Conservation (phyloP, 2,329 filamentous ascomycete species). For the Hypoxylon sp. region DNA sequence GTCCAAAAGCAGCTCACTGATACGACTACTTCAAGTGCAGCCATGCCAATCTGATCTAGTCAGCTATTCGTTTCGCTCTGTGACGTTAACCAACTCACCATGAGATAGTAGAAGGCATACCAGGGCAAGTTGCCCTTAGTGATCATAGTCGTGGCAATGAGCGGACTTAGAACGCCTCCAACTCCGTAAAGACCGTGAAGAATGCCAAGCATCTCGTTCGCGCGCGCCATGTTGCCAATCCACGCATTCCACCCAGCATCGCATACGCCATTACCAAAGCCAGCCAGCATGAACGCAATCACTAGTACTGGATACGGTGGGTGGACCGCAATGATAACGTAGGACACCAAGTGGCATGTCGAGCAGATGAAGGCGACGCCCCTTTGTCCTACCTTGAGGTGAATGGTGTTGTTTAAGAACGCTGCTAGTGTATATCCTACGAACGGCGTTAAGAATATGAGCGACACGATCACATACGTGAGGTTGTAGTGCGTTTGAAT, state of each 20-base stretch:
- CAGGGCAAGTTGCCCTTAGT: constrained; percentile 72
- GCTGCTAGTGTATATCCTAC: constrained; percentile 63
- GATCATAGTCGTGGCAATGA: constrained; percentile 80
- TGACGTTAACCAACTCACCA: constrained; percentile 65
- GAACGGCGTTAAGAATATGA: constrained; percentile 64
- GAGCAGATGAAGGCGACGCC: constrained; percentile 76
- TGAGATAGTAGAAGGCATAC: constrained; percentile 82
- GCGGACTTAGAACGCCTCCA: constrained; percentile 77
- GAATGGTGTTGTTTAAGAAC: constrained; percentile 61
- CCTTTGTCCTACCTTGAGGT: constrained; percentile 69
- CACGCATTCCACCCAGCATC: constrained; percentile 70
- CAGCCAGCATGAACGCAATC: constrained; percentile 75
- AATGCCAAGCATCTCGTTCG: constrained; percentile 78
- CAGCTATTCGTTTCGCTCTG: not conserved
- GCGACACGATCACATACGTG: constrained; percentile 63
- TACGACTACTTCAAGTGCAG: constrained; percentile 67
- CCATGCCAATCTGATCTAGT: constrained; percentile 62
- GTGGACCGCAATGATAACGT: constrained; percentile 73
- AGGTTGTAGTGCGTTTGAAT: constrained; percentile 63
- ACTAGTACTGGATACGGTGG: constrained; percentile 78
- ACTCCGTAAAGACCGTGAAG: constrained; percentile 78
- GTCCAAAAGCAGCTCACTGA: constrained; percentile 70
- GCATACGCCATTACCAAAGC: constrained; percentile 78
- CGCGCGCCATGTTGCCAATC: constrained; percentile 75
- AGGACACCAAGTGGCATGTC: constrained; percentile 73